Conservation (phyloP, 768 basidiomycete genomes). For the Astraeus odoratus region DNA sequence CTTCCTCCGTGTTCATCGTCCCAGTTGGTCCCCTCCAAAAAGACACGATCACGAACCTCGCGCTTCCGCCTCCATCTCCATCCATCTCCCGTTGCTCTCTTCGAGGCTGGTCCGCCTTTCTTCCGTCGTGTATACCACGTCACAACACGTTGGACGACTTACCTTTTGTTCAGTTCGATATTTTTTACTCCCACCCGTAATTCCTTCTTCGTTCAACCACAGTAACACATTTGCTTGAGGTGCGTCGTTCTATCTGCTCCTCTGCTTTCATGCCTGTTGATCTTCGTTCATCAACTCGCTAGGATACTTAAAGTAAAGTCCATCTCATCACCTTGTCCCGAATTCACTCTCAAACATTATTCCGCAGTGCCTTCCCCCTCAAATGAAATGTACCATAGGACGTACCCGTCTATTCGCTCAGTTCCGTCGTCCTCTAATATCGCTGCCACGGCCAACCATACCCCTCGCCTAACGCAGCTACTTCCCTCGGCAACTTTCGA, state of each 20-base stretch:
- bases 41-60: neutral
- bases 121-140: no score
- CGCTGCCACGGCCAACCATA: slow-evolving; percentile 12
- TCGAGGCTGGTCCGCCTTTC: slow-evolving; percentile 1
- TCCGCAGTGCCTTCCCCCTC: slow-evolving; percentile 26
- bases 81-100: neutral
- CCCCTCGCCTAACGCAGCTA: slow-evolving; percentile 44
- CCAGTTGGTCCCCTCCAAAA: neutral
- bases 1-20: neutral
- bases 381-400: slow-evolving; percentile 58
- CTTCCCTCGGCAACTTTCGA: slow-evolving; percentile 41
- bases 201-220: no score
- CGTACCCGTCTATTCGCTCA: slow-evolving; percentile 49
- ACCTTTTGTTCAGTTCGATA: no score
- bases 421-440: slow-evolving; percentile 37
- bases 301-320: slow-evolving; percentile 17
- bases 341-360: slow-evolving; percentile 10
- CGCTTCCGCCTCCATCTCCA: neutral
- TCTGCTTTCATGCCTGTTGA: no score
- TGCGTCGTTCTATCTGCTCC: no score
- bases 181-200: no score
- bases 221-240: no score
- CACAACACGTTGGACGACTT: no score
- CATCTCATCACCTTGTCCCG: slow-evolving; percentile 2
- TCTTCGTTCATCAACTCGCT: no score